Base-by-base conservation (phyloP, 2,329 filamentous ascomycete genomes). In the Neonectria faginata region DNA sequence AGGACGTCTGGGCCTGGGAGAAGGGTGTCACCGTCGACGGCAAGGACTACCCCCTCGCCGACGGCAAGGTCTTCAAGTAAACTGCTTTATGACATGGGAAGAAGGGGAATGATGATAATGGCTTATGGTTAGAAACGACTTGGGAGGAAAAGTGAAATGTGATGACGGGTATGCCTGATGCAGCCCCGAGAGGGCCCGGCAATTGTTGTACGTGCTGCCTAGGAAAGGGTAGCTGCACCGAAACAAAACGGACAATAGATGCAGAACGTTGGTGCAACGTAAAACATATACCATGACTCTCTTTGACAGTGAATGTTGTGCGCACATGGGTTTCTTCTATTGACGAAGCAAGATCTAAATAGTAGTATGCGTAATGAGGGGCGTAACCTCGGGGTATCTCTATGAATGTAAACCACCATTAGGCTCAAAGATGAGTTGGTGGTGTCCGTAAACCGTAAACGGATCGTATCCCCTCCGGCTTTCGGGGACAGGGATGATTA, bases 61-160 rank as follows among this genome's bases (percentile, higher is more conserved):
- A 93, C 77, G 96, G 96, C 81, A 97, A 98, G 90, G 94, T 98
- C 81, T 98, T 97, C 92, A 98, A 98, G 89, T 98, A 97, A 88
- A 77, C 73, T 66, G 69, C 65, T 73, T 33, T 67, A 63, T 55
- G 62, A 65, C 55, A 50, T 53, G 67, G 54, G 53, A 58, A 56
- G 64, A 53, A 68, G 62, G 62, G 62, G 61, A 67, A 66, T 69
- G 70, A 78, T 72, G 74, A 76, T 77, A 71, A 78, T 73, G 73
- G 73, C 65, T 75, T 67, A 77, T 71, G 76, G 73, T 74, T 78
- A 74, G 47, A 73, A 65, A 73, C 64, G 72, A 69, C 64, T 64
- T 67, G 66, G 67, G 66, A 68, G 62, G 68, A 66, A 73, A 70
- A 72, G 75, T 69, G 70, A 75, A 66, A 73, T 68, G 74, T 70